Base-by-base conservation (phyloP, 1,284 basidiomycete genomes). In the Singerocomus inundabilis region DNA sequence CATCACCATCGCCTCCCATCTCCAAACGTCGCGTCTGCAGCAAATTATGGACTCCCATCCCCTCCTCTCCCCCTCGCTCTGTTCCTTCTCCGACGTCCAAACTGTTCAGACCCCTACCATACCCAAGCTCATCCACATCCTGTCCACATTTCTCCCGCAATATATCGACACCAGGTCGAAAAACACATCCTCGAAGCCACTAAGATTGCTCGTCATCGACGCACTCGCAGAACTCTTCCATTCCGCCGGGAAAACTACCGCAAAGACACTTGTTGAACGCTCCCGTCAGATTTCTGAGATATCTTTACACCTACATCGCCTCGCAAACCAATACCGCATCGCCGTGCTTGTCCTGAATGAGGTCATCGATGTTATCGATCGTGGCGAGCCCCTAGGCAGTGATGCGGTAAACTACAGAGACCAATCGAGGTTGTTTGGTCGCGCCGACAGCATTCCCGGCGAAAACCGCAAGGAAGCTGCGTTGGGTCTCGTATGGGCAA, bases 401-500 rank as follows among this genome's bases (percentile, higher is more conserved):
- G 61, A 56, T n/a, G 49, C 42, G 8, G 46, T 55, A 41, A 53
- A 35, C 60, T 97, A 95, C 66, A 75, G 79, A 4, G 79, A 82
- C 26, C 93, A 96, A 62, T 78, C 84, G 1, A 78, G 80, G 6
- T 85, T 85, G 79, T 95, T 96, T 64, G 80, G 79, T 31, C 79
- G 85, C 31, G 79, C 79, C 8, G 76, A 83, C 51, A 79, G 72
- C 49, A 59, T 80, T 31, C 72, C 77, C 36, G 75, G 78, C 36
- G 82, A 86, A 61, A 70, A 74, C 49, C 69, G 66, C 48, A 91
- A 93, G 62, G 88, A 93, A 68, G 92, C 89, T 0, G 81, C 81
- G 33, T 70, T 98, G 3, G 94, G 94, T 0, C 81, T 95, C 43
- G 84, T 85, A 2, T 98, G 94, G 94, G 87, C 92, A 9, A 95